Conservation (phyloP, 345 rosid genomes). For the Geranium brycei region DNA sequence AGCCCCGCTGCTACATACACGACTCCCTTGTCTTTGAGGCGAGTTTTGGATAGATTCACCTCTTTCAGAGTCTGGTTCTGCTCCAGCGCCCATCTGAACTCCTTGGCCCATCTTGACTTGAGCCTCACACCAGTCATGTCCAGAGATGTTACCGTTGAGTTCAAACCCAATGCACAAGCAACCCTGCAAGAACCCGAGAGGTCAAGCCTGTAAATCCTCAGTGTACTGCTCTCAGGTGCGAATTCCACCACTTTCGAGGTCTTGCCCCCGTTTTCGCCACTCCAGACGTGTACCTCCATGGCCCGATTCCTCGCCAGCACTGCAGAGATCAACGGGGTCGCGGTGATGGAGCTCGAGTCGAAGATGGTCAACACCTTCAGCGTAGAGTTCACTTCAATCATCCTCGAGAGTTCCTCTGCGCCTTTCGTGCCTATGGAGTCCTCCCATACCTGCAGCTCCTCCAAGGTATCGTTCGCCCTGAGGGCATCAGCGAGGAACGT, state of each 20-base stretch:
- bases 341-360: conserved; percentile 53
- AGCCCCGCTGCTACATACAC: conserved; percentile 88
- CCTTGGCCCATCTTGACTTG: conserved; percentile 71
- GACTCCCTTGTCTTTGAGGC: conserved; percentile 75
- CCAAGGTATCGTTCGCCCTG: conserved; percentile 52
- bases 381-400: conserved; percentile 79
- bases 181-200: conserved; percentile 67
- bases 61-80: conserved; percentile 65
- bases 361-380: conserved; percentile 63
- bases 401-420: conserved; percentile 83
- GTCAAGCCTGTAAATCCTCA: conserved; percentile 55
- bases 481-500: conserved; percentile 52
- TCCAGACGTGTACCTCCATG: conserved; percentile 84
- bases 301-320: conserved; percentile 68
- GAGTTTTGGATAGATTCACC: conserved; percentile 58
- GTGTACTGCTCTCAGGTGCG: conserved; percentile 46
- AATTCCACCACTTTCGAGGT: conserved; percentile 78
- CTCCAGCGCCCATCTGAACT: conserved; percentile 72
- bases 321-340: conserved; percentile 77
- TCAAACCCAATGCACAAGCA: conserved; percentile 67
- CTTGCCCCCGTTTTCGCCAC: conserved; percentile 42
- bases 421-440: conserved; percentile 87
- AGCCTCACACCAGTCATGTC: conserved; percentile 72
- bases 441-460: conserved; percentile 91
- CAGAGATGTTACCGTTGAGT: conserved; percentile 60